phyloP scores from a whole-genome alignment of 2,329 filamentous ascomycete genomes.

The Diaporthe vexans region DNA sequence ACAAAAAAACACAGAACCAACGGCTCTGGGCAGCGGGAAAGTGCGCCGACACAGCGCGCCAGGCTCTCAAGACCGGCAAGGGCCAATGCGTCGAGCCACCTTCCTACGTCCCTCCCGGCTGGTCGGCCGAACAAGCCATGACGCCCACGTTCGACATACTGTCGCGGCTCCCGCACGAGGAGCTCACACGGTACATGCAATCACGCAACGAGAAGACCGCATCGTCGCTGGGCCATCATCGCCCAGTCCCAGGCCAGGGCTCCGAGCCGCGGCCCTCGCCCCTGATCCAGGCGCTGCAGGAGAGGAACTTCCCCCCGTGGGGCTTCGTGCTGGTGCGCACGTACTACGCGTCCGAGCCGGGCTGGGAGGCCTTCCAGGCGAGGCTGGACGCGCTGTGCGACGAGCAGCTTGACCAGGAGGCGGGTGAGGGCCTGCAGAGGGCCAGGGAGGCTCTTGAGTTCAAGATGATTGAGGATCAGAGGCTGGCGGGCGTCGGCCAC shows the following conservation, averaged over 20 bases:
- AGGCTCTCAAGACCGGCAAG: constrained; percentile 1
- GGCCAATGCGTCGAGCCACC: neutral
- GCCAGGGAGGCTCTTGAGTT: constrained; percentile 13
- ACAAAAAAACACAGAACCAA: constrained; percentile 2
- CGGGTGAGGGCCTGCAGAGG: neutral
- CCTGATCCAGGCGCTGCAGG: constrained; percentile 9
- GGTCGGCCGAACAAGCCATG: neutral
- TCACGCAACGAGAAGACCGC: constrained; percentile 7
- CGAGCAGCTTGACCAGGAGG: constrained; percentile 9
- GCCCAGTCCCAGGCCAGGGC: neutral
- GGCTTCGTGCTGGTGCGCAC: constrained; percentile 8
- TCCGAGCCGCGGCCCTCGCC: constrained; percentile 2
- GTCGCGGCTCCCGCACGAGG: constrained; percentile 11
- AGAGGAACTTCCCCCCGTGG: constrained; percentile 2
- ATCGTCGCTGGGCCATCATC: neutral
- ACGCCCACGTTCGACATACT: constrained; percentile 12
- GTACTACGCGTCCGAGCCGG: neutral
- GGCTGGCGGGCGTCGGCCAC: constrained; percentile 5
- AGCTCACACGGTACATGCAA: constrained; percentile 9
- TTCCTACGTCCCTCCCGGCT: constrained; percentile 2
- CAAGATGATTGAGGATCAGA: constrained; percentile 5
- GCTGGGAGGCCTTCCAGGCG: constrained; percentile 9
- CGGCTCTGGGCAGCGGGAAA: constrained; percentile 9
- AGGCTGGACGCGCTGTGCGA: neutral
- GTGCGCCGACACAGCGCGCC: constrained; percentile 13